These are phyloP conservation scores for Pulveroboletus sp. DNA, from an alignment of 768 basidiomycete genomes.

Conservation along the genomic window DNA sequence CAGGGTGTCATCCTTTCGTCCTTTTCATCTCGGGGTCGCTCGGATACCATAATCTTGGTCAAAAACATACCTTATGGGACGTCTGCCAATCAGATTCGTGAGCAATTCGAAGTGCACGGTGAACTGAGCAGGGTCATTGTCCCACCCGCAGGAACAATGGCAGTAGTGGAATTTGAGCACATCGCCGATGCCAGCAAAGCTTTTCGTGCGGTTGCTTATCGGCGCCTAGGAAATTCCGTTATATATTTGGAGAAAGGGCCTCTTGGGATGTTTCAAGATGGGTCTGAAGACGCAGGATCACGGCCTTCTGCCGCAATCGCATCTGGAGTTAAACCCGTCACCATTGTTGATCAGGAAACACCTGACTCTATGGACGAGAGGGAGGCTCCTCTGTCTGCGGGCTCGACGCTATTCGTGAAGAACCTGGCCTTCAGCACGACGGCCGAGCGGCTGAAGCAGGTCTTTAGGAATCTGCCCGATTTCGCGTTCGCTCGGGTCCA, in stretches of 20 bases:
- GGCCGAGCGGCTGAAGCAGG: conserved; percentile 59
- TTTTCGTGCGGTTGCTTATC: conserved; percentile 80
- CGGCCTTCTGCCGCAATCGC: conserved; percentile 10
- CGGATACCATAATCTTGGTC: conserved; percentile 81
- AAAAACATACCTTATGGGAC: conserved; percentile 98
- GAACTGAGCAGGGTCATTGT: conserved; percentile 67
- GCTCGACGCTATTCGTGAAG: conserved; percentile 90
- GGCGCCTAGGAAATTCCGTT: conserved; percentile 83
- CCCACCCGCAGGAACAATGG: conserved; percentile 91
- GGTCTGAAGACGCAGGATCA: conserved; percentile 23
- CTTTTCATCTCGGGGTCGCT: conserved; percentile 51
- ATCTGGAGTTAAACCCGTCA: conserved; percentile 32
- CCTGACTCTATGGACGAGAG: conserved; percentile 35
- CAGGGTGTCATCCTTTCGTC: conserved; percentile 64
- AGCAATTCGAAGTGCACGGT: conserved; percentile 77
- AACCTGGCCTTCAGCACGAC: conserved; percentile 94
- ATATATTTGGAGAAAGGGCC: conserved; percentile 94
- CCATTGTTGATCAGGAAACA: conserved; percentile 42
- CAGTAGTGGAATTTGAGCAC: conserved; percentile 82
- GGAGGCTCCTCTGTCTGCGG: conserved; percentile 46
- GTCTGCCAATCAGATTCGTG: conserved; percentile 65
- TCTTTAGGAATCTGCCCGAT: conserved; percentile 71
- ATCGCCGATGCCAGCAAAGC: conserved; percentile 67
- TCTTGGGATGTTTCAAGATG: conserved; percentile 68
- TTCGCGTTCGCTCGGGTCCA: conserved; percentile 89